Conservation (phyloP, 768 basidiomycete genomes). For the Phallus indusiatus region DNA sequence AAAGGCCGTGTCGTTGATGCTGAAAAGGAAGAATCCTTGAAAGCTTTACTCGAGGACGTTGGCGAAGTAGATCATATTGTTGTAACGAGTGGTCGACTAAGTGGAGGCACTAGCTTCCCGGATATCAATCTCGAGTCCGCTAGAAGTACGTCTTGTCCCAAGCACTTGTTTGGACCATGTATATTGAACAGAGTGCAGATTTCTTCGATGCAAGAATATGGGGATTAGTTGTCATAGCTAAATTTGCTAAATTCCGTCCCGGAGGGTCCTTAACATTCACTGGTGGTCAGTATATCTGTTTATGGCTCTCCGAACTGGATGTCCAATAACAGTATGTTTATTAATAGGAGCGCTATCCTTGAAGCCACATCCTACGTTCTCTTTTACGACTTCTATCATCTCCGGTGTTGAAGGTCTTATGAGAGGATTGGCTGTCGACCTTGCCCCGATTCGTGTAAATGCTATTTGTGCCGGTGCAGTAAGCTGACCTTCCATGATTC, state of each 20-base stretch:
- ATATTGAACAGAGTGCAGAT: no score
- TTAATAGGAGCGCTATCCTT: slow-evolving; percentile 6
- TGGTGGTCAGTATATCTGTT: neutral
- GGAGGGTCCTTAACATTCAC: slow-evolving; percentile 12
- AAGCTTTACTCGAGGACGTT: slow-evolving; percentile 3
- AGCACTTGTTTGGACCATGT: no score
- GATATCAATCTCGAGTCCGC: no score
- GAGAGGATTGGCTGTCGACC: slow-evolving; percentile 14
- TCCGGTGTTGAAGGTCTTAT: slow-evolving; percentile 11
- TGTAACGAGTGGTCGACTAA: slow-evolving; percentile 3
- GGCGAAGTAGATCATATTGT: slow-evolving; percentile 13
- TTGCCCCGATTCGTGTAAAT: slow-evolving; percentile 15
- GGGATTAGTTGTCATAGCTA: slow-evolving; percentile 8
- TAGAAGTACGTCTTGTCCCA: no score
- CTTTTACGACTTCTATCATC: slow-evolving; percentile 3
- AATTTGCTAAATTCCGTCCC: slow-evolving; percentile 7
- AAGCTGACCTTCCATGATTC: neutral
- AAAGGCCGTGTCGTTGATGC: no score
- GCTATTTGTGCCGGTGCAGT: slow-evolving; percentile 12
- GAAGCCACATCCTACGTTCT: slow-evolving; percentile 8
- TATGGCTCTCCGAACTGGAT: neutral
- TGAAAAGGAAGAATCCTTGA: no score
- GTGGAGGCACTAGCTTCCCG: no score
- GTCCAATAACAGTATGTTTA: no score
- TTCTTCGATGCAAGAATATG: slow-evolving; percentile 12